Conservation (phyloP, 2,329 filamentous ascomycete species). For the Fusarium lyarnte region DNA sequence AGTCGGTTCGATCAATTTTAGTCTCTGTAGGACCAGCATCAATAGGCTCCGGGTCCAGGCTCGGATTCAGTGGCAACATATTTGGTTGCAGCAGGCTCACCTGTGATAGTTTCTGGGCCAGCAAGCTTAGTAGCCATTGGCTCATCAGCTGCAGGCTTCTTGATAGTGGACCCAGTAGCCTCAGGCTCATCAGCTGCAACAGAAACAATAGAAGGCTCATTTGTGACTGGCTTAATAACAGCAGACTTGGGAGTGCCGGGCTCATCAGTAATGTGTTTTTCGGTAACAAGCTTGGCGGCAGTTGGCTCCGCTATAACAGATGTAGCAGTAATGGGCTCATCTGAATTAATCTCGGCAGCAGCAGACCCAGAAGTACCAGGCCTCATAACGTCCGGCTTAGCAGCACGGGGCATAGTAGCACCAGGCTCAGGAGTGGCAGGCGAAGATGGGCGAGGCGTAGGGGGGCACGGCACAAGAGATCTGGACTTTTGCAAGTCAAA, state of each 20-base stretch:
- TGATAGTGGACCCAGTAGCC: not conserved
- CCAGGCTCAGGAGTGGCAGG: too few relatives aligned
- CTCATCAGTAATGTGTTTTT: too few relatives aligned
- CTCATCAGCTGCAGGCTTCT: rapidly evolving
- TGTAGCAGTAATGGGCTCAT: too few relatives aligned
- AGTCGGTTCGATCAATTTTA: not conserved
- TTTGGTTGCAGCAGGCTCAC: not conserved
- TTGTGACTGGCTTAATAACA: not conserved
- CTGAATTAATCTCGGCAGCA: not conserved
- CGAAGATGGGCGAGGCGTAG: not conserved
- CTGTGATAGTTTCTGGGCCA: not conserved
- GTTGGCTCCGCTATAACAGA: not conserved
- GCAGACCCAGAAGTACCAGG: not conserved
- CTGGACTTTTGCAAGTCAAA: not conserved
- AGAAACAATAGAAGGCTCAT: not conserved
- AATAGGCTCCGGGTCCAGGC: not conserved
- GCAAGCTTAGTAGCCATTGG: not conserved
- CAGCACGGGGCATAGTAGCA: not conserved
- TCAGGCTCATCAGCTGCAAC: not conserved
- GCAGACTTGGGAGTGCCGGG: not conserved
- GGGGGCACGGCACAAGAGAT: not conserved
- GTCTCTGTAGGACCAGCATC: not conserved
- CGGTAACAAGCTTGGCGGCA: too few relatives aligned
- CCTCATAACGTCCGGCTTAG: not conserved
- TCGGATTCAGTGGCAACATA: not conserved